Base-by-base conservation (phyloP, 2,329 filamentous ascomycete species). In the Fusarium haematococcum region DNA sequence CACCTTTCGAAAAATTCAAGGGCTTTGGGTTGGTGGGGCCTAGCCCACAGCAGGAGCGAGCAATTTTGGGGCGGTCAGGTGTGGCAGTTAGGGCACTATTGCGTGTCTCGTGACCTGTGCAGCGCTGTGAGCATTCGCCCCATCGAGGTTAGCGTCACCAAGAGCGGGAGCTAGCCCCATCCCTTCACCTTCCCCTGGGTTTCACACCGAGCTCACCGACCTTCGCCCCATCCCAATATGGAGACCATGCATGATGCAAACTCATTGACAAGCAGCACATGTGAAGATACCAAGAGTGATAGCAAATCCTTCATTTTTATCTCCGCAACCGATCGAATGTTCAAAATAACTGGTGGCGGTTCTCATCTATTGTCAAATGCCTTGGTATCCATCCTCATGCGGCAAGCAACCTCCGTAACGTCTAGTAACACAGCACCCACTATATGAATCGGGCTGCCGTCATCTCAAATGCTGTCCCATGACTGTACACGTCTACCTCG, bases 61-160 rank as follows among this genome's bases (percentile, higher is more conserved):
- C 63, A 30, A 56, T 50, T 72, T 56, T 9, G 66, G 77, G 81
- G 85, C 86, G 86, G 85, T 87, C 79, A 80, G 39, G 6, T 8
- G 6, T 27, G 86, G 86, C 86, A 87, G 81, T 86, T 87, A 85
- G 85, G 85, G 85, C 76, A 77, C 18, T 20, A 41, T 33, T 18
- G 2, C 14, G 16, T 58, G 14, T 59, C 63, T 52, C 65, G 61
- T 64, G 73, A 74, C 56, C 16, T 3, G 18, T 14, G 16, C 27
- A 32, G 18, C 5, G 4, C 6, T n/a, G 13, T 39, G 35, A n/a
- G 13, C 32, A 39, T 52, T 41, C 57, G 25, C 59, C 32, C 18
- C 14, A 35, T 54, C 16, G 1, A 23, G 27, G 13, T 23, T 43
- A 58, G 20, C 56, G 48, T 8, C 16, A 13, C 48, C 50, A 32